Evolutionary conservation across 1,284 basidiomycete species (phyloP).

Genomic region (Malassezia pachydermatis): DNA sequence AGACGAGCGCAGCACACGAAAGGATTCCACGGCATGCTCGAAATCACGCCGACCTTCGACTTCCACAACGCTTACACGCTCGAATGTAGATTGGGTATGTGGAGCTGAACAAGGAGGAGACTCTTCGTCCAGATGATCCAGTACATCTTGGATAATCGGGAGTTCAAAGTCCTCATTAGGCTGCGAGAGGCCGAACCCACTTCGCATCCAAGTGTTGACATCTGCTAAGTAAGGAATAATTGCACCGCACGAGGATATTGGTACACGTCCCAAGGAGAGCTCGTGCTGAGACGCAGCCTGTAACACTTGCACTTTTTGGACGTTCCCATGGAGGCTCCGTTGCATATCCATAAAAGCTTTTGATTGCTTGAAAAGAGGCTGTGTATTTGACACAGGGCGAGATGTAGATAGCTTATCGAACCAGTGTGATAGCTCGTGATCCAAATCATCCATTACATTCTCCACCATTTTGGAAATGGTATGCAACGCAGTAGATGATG

Average conservation of each 20-base stretch:
- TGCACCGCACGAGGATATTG: slow-evolving; percentile 16
- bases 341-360: slow-evolving; percentile 13
- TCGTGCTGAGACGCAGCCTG: slow-evolving; percentile 30
- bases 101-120: too few relatives aligned
- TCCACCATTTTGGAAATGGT: slow-evolving; percentile 14
- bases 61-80: too few relatives aligned
- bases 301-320: slow-evolving; percentile 13
- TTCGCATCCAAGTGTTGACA: slow-evolving; percentile 28
- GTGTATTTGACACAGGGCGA: neutral
- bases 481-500: neutral
- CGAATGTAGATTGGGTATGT: too few relatives aligned
- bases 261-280: slow-evolving; percentile 22
- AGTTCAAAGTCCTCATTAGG: neutral
- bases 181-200: slow-evolving; percentile 23
- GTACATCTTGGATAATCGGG: neutral
- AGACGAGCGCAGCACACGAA: too few relatives aligned
- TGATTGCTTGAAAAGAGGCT: neutral
- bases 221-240: slow-evolving; percentile 19
- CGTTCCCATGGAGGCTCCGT: slow-evolving; percentile 3
- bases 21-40: too few relatives aligned
- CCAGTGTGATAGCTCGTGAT: slow-evolving; percentile 6
- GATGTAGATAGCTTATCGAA: neutral
- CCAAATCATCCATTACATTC: slow-evolving; percentile 23
- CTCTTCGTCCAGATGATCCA: too few relatives aligned
- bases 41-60: too few relatives aligned